Evolutionary conservation across 2,329 filamentous ascomycete genomes (phyloP), one percentile per base, ranked within the genome.

Genomic region (Lanzia echinophila): DNA sequence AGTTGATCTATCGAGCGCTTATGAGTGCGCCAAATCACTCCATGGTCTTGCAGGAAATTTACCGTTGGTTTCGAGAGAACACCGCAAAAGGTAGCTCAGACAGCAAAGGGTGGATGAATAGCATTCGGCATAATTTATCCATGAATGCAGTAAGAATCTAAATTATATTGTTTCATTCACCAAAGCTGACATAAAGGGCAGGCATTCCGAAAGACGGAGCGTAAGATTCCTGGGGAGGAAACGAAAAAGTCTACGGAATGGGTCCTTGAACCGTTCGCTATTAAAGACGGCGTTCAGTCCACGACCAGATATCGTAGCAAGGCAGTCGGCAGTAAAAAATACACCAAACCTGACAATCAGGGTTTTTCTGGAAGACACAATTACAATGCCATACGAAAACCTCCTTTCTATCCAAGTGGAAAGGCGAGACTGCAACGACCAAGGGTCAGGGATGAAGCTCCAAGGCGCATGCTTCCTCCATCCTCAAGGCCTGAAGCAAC

Each of bases 91-190:
- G 81, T 4, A 77, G 78, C 44, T 67, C 71, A 17, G 77, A 75
- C 7, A 73, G 71, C 12, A 86, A 84, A 62, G 92, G 91, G 10
- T 97, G 92, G 92, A 87, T 92, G 71, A 97, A 96, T 70, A 95
- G 89, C 68, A 95, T 97, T 60, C 82, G 92, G 2, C 92, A 97
- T 69, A 97, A 97, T 63, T 75, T 97, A 7, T 96, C 90, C 46
- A 96, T 97, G 91, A 97, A 97, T 64, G 79, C 79, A 57, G 92
- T 96, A 81, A 72, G 83, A 76, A 46, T 34, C 13, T n/a, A 33
- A 4, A 33, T 33, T 34, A 31, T 47, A 20, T 69, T 69, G 67
- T n/a, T 71, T 71, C 15, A 39, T 42, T 48, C n/a, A 36, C 34
- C 34, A 7, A 34, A 48, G 42, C 38, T 55, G 31, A 58, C 38